phyloP scores from a whole-genome alignment of 331 rosid species.

The Ulmus americana region DNA sequence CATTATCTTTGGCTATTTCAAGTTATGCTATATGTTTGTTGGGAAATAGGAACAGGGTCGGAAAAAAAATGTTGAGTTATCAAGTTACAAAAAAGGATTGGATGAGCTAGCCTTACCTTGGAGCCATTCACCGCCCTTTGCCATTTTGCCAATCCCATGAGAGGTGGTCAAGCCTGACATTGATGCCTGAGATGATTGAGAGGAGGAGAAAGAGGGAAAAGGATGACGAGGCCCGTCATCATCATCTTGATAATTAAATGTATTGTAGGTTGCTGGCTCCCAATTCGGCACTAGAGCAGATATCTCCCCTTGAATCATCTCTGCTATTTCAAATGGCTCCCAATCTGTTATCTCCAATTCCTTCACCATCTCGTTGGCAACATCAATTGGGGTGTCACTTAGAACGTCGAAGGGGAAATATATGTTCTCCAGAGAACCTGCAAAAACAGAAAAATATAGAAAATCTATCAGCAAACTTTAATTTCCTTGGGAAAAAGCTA shows the following conservation, averaged over 20 bases:
- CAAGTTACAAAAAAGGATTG: no score
- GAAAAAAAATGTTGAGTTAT: no score
- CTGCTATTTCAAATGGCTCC: slow-evolving; percentile 78
- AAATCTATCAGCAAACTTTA: no score
- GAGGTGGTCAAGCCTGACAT: slow-evolving; percentile 31
- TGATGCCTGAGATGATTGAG: slow-evolving; percentile 54
- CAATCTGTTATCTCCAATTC: slow-evolving; percentile 76
- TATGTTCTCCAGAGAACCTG: slow-evolving; percentile 68
- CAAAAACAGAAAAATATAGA: slow-evolving; percentile 9
- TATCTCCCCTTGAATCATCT: slow-evolving; percentile 73
- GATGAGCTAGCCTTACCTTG: slow-evolving; percentile 40
- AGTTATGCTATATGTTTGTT: no score
- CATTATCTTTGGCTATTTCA: no score
- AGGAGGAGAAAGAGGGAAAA: slow-evolving; percentile 41
- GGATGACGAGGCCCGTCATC: slow-evolving; percentile 35
- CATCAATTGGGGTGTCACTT: slow-evolving; percentile 69
- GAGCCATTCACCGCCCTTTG: slow-evolving; percentile 40
- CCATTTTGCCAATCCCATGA: slow-evolving; percentile 30
- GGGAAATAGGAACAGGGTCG: no score
- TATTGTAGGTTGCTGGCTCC: slow-evolving; percentile 36
- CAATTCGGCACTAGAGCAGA: slow-evolving; percentile 51
- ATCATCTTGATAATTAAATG: slow-evolving; percentile 42
- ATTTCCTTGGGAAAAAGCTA: neutral
- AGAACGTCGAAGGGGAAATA: slow-evolving; percentile 68
- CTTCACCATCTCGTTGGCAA: slow-evolving; percentile 83